Evolutionary conservation across 768 basidiomycete species (phyloP).

Genomic region (Panaeolus cyanescens): DNA sequence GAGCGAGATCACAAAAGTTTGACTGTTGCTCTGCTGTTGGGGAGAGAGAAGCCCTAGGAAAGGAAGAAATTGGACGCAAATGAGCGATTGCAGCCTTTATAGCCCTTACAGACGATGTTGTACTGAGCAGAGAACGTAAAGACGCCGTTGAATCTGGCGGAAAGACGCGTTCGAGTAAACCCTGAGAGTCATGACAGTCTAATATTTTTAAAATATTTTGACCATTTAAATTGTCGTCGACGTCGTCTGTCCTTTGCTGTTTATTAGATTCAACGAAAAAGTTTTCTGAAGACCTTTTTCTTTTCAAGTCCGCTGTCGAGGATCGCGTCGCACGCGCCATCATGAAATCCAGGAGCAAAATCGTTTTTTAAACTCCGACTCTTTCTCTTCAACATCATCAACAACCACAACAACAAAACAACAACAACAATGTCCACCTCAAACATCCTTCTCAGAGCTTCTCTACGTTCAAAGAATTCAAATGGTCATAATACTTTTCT

Average conservation of each 20-base stretch:
- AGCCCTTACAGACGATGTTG: slow-evolving; percentile 14
- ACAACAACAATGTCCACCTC: slow-evolving; percentile 14
- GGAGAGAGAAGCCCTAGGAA: slow-evolving; percentile 64
- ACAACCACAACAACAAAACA: background rate
- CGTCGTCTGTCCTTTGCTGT: slow-evolving; percentile 41
- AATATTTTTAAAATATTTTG: slow-evolving; percentile 22
- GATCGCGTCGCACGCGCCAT: slow-evolving; percentile 85
- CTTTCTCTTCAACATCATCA: slow-evolving; percentile 10
- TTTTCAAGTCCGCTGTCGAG: slow-evolving; percentile 51
- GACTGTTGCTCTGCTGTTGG: slow-evolving; percentile 68
- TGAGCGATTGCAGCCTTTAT: slow-evolving; percentile 63
- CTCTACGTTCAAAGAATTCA: slow-evolving; percentile 57
- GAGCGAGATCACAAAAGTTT: slow-evolving; percentile 74
- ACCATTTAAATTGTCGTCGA: slow-evolving; percentile 14
- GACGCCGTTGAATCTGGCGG: slow-evolving; percentile 40
- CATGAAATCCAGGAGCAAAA: slow-evolving; percentile 29
- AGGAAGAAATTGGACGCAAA: slow-evolving; percentile 68
- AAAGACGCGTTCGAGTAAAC: slow-evolving; percentile 80
- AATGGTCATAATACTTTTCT: slow-evolving; percentile 78
- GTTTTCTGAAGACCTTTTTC: slow-evolving; percentile 53
- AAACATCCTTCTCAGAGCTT: slow-evolving; percentile 40
- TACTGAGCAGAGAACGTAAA: slow-evolving; percentile 19
- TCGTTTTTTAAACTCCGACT: slow-evolving; percentile 33
- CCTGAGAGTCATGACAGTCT: slow-evolving; percentile 57
- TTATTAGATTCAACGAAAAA: slow-evolving; percentile 37